Evolutionary conservation across 2,329 filamentous ascomycete species (phyloP), one percentile per base, ranked within the genome.

Genomic region (Aotearoamyces nothofagi): DNA sequence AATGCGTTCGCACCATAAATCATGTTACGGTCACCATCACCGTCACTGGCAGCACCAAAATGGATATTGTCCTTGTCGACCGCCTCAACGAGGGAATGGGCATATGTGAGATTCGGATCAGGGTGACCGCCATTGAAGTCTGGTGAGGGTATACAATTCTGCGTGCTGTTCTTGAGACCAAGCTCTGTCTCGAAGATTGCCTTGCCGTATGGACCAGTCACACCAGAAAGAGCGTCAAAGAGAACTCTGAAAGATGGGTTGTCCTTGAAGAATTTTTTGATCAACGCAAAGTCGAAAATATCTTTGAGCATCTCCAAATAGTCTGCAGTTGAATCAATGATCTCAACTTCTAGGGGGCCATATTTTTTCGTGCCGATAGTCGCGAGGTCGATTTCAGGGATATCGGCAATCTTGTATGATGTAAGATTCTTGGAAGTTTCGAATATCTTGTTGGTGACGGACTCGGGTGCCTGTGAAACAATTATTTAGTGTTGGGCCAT

Each of bases 1-100:
- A 98, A 98, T 24, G 79, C 75, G 49, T 92, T 87, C 41, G 87
- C 86, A 38, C 90, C 90, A 59, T 98, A 98, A 51, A 98, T 98
- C 90, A 98, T 98, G 73, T 98, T 98, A 45, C 90, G 81, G 64
- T 98, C 90, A 47, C 90, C 90, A 47, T 98, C 90, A 44, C 90
- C 90, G 44, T 98, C 90, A 39, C 82, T 92, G 26, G 90, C 90
- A 34, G 90, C 90, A 49, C 90, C 90, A 46, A 98, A 98, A 50
- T 92, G 90, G 40, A 98, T 84, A 34, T 74, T 70, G 46, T 82
- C 75, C 62, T 81, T 81, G 57, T 98, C 84, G 23, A 98, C 90
- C 36, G 75, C 80, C 49, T 93, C 83, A 35, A 98, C 90, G 23
- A 98, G 69, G 30, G 83, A 87, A 59, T 92, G 82, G 16, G 90